Evolutionary conservation across 768 basidiomycete species (phyloP).

Genomic region (Chalciporus chontae): DNA sequence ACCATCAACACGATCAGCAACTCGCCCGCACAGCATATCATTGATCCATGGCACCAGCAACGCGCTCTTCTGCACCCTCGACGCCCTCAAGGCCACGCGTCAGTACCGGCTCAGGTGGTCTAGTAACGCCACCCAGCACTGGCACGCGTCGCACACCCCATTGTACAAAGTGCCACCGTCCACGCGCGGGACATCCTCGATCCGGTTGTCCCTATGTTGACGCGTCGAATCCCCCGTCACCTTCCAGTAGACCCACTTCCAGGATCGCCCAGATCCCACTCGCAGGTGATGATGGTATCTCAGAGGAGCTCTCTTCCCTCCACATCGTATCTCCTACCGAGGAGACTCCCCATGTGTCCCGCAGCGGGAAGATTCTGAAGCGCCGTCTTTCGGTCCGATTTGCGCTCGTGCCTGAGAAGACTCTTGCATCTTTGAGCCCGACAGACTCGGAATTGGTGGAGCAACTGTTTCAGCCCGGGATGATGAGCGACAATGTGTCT

Average conservation of each 20-base stretch:
- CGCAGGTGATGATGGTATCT: slow-evolving; percentile 29
- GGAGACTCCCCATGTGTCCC: slow-evolving; percentile 9
- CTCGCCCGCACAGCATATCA: no score
- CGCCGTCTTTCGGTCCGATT: slow-evolving; percentile 31
- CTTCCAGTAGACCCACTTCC: slow-evolving; percentile 9
- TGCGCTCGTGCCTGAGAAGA: slow-evolving; percentile 35
- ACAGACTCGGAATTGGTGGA: slow-evolving; percentile 46
- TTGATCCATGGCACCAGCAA: slow-evolving; percentile 22
- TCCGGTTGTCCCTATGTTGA: slow-evolving; percentile 54
- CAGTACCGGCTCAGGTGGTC: slow-evolving; percentile 4
- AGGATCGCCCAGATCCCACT: neutral
- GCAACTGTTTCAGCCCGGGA: slow-evolving; percentile 43
- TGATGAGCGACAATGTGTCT: slow-evolving; percentile 23
- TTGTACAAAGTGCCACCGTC: slow-evolving; percentile 54
- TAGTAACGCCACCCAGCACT: slow-evolving; percentile 33
- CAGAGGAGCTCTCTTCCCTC: slow-evolving; percentile 46
- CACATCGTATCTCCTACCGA: slow-evolving; percentile 32
- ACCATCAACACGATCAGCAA: no score
- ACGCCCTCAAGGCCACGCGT: slow-evolving; percentile 25
- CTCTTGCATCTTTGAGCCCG: slow-evolving; percentile 48
- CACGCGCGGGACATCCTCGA: slow-evolving; percentile 57
- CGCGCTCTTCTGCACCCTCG: slow-evolving; percentile 30
- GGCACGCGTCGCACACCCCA: slow-evolving; percentile 49
- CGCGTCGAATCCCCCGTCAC: slow-evolving; percentile 20
- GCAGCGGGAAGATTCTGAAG: slow-evolving; percentile 2